Base-by-base conservation (phyloP, 164 flowering plant genomes). In the Tetrastigma voinierianum region DNA sequence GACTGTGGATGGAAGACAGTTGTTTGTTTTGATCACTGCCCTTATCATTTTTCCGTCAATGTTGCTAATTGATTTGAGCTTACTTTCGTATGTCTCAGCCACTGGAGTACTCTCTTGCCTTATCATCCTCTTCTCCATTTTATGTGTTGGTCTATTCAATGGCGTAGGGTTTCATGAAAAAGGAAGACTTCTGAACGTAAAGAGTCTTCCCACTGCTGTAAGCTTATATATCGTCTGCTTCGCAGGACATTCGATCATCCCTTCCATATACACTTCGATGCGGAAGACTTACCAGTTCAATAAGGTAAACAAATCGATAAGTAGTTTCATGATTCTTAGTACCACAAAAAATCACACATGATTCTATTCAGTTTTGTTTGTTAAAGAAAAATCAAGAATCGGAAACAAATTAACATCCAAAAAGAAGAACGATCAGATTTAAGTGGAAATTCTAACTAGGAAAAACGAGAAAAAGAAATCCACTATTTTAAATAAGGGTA, bases 41-140 rank as follows among this genome's bases (percentile, higher is more conserved):
- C 46, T 76, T 7, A 32, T 77, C 2, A 51, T 82, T 21, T 44
- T 77, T 19, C 85, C 85, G 0, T 51, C 78, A 9, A 71, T 76
- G 57, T 68, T 68, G 72, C 54, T 79, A 21, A 64, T 65, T 10
- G 70, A 72, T 16, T 46, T 82, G 74, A 68, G 75, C 57, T 44
- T 71, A 1, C 65, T 82, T 14, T 67, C 85, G 2, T 79, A 72
- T 49, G 51, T 82, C 9, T 82, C 83, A 16, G 83, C 80, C 14
- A 64, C 73, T 21, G 83, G 83, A 46, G 83, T 79, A 3, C n/a
- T 80, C 4, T 70, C 83, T 57, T 77, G 75, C 13, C 3, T 79
- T 15, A 32, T 82, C 1, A 66, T 82, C 3, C 15, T 77, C 2
- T 48, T 43, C 2, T 74, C 81, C 5, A 67, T 79, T 52, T 58